Evolutionary conservation across 1,284 basidiomycete genomes (phyloP).

Genomic region (Boletus mariae): DNA sequence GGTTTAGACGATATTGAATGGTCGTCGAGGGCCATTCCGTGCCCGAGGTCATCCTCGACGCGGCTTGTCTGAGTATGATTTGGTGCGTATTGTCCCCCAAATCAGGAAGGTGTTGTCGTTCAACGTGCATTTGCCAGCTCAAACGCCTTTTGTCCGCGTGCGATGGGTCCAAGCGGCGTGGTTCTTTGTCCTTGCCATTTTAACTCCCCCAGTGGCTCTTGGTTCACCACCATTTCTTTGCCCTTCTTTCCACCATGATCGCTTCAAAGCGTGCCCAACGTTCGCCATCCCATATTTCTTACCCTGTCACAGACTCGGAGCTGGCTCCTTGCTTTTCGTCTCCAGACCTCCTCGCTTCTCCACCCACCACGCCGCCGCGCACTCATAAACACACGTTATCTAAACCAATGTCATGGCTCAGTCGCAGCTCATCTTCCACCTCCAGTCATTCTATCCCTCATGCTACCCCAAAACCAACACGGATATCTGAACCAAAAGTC

Average conservation of each 20-base stretch:
- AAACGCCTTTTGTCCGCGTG: slow-evolving; percentile 18
- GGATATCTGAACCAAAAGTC: slow-evolving; percentile 61
- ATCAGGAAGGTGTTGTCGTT: slow-evolving; percentile 28
- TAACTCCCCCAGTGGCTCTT: slow-evolving; percentile 1
- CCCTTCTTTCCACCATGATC: slow-evolving; percentile 23
- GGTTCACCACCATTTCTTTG: background rate
- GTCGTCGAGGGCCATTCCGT: slow-evolving; percentile 23
- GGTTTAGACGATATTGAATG: slow-evolving; percentile 43
- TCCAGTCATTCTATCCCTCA: slow-evolving; percentile 23
- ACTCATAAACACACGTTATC: slow-evolving; percentile 28
- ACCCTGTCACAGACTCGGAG: slow-evolving; percentile 38
- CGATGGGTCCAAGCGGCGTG: slow-evolving; percentile 6
- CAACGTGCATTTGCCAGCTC: background rate
- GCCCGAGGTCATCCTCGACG: background rate
- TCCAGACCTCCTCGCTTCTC: slow-evolving; percentile 27
- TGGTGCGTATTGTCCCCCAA: slow-evolving; percentile 16
- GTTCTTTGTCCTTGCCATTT: slow-evolving; percentile 14
- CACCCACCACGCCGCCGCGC: slow-evolving; percentile 27
- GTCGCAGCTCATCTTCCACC: slow-evolving; percentile 25
- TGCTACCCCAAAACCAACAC: slow-evolving; percentile 43
- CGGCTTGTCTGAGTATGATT: background rate
- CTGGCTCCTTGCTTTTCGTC: slow-evolving; percentile 45
- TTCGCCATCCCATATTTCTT: slow-evolving; percentile 38
- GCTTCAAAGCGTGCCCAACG: slow-evolving; percentile 21
- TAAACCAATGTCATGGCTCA: slow-evolving; percentile 33